These are phyloP conservation scores for Fusarium concolor DNA, from an alignment of 2,329 filamentous ascomycete genomes.

Conservation along the genomic window DNA sequence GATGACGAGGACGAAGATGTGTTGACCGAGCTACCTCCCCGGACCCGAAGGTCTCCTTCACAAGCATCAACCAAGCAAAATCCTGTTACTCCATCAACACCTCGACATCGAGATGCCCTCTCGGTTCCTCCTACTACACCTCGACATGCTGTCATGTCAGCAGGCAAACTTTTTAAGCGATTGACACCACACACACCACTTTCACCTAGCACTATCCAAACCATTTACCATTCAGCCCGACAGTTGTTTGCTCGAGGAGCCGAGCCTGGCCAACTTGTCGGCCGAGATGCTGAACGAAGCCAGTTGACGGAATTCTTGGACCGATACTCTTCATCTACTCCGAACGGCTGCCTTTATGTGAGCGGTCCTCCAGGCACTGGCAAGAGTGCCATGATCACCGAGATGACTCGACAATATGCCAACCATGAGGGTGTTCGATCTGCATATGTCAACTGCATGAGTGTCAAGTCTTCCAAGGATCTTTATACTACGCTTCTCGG, in stretches of 20 bases:
- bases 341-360: slow-evolving; percentile 89
- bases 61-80: slow-evolving; percentile 55
- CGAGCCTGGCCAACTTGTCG: slow-evolving; percentile 79
- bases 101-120: slow-evolving; percentile 83
- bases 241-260: slow-evolving; percentile 87
- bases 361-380: slow-evolving; percentile 96
- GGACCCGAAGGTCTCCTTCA: slow-evolving; percentile 46
- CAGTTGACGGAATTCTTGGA: slow-evolving; percentile 78
- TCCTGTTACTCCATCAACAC: slow-evolving; percentile 77
- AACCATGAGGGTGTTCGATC: slow-evolving; percentile 69
- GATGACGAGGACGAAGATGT: slow-evolving; percentile 57
- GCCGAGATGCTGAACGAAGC: slow-evolving; percentile 75
- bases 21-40: slow-evolving; percentile 51
- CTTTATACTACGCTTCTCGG: slow-evolving; percentile 84
- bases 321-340: slow-evolving; percentile 67
- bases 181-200: slow-evolving; percentile 80
- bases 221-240: slow-evolving; percentile 87
- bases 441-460: slow-evolving; percentile 96
- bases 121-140: slow-evolving; percentile 80
- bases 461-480: slow-evolving; percentile 88
- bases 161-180: slow-evolving; percentile 79
- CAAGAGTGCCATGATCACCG: slow-evolving; percentile 92
- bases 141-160: slow-evolving; percentile 83
- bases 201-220: slow-evolving; percentile 75
- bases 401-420: slow-evolving; percentile 74